A percentile compares a stretch with the other conserved stretches of the same genome.
Conservation (phyloP, 202 grass and related monocot genomes). For the Panicum virgatum region DNA sequence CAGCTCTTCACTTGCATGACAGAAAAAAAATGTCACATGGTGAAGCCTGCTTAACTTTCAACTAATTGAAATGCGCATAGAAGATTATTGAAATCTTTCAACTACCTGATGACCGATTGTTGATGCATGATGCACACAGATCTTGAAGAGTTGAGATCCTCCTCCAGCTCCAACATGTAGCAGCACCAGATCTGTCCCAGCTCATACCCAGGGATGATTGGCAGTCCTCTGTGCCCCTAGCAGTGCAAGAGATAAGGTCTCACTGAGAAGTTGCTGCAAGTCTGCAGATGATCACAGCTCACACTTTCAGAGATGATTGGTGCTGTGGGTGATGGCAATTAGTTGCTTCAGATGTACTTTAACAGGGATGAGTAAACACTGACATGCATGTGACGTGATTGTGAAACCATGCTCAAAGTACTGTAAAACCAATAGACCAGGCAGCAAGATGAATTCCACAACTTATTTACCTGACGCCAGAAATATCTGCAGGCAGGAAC, state of each 20-base stretch:
- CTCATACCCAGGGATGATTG: conserved; percentile 19
- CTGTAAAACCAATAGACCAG: neutral
- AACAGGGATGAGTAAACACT: neutral
- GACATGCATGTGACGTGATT: conserved; percentile 15
- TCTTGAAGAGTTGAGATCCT: neutral
- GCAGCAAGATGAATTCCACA: neutral
- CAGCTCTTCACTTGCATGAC: neutral
- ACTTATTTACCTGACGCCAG: neutral
- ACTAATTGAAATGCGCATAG: neutral
- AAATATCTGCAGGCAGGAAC: neutral
- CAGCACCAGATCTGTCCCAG: conserved; percentile 10
- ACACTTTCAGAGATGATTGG: conserved; percentile 14
- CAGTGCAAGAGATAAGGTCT: conserved; percentile 7
- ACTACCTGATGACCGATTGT: neutral
- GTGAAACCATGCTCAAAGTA: conserved; percentile 4
- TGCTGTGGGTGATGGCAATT: conserved; percentile 1
- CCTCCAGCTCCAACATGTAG: neutral
- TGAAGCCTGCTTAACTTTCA: conserved; percentile 27
- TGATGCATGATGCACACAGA: neutral
- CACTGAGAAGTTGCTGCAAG: conserved; percentile 26
- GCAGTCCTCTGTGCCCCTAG: conserved; percentile 15
- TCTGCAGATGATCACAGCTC: conserved; percentile 30
- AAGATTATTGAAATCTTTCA: neutral
- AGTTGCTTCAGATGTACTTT: conserved; percentile 34
- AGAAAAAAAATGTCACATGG: conserved; percentile 1